Evolutionary conservation across 192 early-diverging fungal species (phyloP).

Genomic region (Linderina pennispora): DNA sequence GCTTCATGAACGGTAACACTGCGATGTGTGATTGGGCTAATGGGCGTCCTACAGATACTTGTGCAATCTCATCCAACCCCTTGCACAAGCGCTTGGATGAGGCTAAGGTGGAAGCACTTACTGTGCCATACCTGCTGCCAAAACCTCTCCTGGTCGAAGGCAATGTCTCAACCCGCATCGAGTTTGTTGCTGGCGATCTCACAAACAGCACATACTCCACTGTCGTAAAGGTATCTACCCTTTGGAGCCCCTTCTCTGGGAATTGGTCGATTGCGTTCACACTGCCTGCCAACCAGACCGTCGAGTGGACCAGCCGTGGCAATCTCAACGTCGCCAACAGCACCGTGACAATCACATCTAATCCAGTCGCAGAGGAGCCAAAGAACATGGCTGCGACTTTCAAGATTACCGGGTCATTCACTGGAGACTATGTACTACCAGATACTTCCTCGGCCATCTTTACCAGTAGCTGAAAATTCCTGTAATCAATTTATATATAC

Average conservation of each 20-base stretch:
- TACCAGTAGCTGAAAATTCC: no score
- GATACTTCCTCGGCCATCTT: no score
- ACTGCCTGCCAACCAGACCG: background rate
- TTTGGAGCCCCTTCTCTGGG: background rate
- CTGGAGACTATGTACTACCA: no score
- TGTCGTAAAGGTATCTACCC: constrained; percentile 4
- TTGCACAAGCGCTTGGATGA: constrained; percentile 5
- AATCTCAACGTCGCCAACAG: background rate
- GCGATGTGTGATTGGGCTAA: background rate
- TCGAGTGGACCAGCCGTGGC: constrained; percentile 1
- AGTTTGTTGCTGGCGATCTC: background rate
- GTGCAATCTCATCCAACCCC: constrained; percentile 8
- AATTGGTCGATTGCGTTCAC: constrained; percentile 7
- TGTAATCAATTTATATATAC: no score
- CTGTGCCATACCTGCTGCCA: background rate
- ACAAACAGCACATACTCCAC: constrained; percentile 1
- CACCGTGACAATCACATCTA: no score
- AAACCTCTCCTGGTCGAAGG: background rate
- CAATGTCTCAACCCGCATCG: constrained; percentile 2
- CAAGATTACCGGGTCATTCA: no score
- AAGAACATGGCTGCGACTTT: no score
- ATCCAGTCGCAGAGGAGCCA: no score
- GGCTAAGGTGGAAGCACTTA: background rate
- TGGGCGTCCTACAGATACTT: constrained; percentile 1
- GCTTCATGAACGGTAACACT: constrained; percentile 3